Percentiles rank a stretch among this genome's conserved stretches.
Conservation (phyloP, 1,139 yeast species). For the Geotrichum candidum region DNA sequence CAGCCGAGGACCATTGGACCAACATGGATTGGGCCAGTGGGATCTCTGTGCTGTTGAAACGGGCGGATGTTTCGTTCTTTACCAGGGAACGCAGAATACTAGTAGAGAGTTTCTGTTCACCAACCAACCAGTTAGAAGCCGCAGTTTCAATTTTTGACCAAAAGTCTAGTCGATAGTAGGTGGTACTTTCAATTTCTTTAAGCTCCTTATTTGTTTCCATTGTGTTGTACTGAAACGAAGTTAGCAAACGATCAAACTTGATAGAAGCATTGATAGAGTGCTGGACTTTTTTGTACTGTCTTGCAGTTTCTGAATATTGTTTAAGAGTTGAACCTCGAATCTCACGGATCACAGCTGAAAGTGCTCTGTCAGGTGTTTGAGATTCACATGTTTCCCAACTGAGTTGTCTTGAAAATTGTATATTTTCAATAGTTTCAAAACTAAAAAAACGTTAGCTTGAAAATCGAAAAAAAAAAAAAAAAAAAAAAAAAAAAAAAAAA, state of each 20-base stretch:
- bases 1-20: conserved; percentile 17
- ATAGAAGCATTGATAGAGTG: conserved; percentile 11
- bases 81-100: conserved; percentile 9
- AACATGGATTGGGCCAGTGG: conserved; percentile 9
- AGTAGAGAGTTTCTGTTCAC: conserved; percentile 13
- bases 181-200: conserved; percentile 2
- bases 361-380: conserved; percentile 4
- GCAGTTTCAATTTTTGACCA: conserved; percentile 16
- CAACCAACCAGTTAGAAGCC: conserved; percentile 14
- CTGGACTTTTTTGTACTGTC: conserved; percentile 10
- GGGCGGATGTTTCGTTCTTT: background rate
- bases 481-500: background rate
- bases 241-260: conserved; percentile 2
- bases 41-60: conserved; percentile 6
- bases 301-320: conserved; percentile 9
- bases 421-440: conserved; percentile 20
- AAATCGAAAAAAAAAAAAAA: background rate
- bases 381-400: conserved; percentile 20
- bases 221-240: background rate
- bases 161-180: conserved; percentile 2
- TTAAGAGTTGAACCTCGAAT: conserved; percentile 9
- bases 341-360: background rate
- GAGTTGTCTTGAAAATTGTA: conserved; percentile 24
- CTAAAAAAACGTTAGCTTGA: background rate
- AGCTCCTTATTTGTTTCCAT: background rate